Evolutionary conservation across 148 eudicot genomes (phyloP).

Genomic region (Rhododendron vialii): DNA sequence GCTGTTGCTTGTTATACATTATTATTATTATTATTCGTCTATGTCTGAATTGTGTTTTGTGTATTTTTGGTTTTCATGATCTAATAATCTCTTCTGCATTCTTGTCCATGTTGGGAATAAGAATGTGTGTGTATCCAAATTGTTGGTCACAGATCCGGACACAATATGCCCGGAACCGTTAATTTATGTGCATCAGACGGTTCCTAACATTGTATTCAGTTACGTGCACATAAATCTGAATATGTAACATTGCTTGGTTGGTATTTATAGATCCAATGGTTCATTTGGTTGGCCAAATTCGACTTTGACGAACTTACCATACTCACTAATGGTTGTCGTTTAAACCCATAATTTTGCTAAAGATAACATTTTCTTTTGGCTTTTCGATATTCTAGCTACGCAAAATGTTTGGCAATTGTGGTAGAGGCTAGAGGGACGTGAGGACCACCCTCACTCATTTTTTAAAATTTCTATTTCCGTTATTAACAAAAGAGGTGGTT

Average conservation of each 20-base stretch:
- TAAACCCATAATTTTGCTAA: neutral
- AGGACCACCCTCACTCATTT: too few species aligned
- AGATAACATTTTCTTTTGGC: too few species aligned
- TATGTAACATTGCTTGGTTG: neutral
- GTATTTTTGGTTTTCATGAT: neutral
- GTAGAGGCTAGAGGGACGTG: too few species aligned
- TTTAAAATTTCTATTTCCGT: neutral
- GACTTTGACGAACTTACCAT: neutral
- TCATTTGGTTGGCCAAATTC: neutral
- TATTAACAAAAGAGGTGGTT: too few species aligned
- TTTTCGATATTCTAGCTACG: too few species aligned
- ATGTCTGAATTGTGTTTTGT: neutral
- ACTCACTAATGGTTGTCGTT: too few species aligned
- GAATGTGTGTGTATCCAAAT: neutral
- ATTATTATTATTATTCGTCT: neutral
- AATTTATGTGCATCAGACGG: neutral
- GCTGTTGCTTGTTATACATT: neutral
- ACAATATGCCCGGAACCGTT: neutral
- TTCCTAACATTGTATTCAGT: neutral
- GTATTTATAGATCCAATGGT: neutral
- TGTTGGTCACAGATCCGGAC: neutral
- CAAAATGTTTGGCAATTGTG: too few species aligned
- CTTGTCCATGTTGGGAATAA: neutral
- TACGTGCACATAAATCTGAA: neutral
- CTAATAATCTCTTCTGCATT: neutral